Evolutionary conservation across 371 early-diverging fungal species (phyloP).

Genomic region (Dinochytrium kinnereticum): DNA sequence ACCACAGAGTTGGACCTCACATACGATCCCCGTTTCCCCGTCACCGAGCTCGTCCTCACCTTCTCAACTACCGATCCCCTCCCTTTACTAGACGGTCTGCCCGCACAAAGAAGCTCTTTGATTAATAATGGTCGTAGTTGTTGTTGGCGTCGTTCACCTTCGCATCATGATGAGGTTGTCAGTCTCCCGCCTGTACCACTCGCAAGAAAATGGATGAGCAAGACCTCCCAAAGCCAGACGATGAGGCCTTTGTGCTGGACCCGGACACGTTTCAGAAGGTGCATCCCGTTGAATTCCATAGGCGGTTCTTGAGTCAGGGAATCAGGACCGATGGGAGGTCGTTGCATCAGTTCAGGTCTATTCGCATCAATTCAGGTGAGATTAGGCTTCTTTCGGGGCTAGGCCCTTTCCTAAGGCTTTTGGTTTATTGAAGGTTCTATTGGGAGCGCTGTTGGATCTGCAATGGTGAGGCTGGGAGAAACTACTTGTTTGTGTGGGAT

Average conservation of each 20-base stretch:
- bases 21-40: not conserved
- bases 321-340: constrained; percentile 86
- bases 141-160: not conserved
- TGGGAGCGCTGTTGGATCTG: constrained; percentile 82
- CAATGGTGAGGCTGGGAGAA: constrained; percentile 86
- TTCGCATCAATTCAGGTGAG: constrained; percentile 37
- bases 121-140: no score
- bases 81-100: no score
- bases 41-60: not conserved
- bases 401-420: not conserved
- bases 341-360: constrained; percentile 32
- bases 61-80: not conserved
- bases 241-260: constrained; percentile 37
- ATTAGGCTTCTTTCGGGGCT: not conserved
- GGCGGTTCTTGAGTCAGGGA: constrained; percentile 77
- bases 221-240: not conserved
- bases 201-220: not conserved
- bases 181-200: not conserved
- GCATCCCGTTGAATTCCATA: constrained; percentile 87
- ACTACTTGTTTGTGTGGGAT: constrained; percentile 92
- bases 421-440: constrained; percentile 62
- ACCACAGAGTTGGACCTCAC: not conserved
- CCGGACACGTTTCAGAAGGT: constrained; percentile 59
- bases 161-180: constrained; percentile 1
- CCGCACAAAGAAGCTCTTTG: no score